phyloP scores from a whole-genome alignment of 257 asterid species.

The Coffea eugenioides region DNA sequence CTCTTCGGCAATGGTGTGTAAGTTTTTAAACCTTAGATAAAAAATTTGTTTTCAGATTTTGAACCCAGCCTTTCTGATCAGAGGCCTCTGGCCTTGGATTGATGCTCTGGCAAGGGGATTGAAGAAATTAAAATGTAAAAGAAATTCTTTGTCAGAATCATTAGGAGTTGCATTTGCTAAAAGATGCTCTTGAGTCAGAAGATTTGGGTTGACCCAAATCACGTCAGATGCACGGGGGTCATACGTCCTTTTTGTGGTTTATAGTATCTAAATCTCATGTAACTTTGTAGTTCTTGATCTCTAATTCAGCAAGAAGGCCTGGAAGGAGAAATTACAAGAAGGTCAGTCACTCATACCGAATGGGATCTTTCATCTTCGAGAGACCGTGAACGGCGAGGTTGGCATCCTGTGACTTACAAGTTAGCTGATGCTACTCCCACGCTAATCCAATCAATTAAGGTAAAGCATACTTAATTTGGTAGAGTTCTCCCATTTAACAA shows the following conservation, averaged over 20 bases:
- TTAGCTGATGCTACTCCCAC: slow-evolving; percentile 73
- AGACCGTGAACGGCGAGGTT: slow-evolving; percentile 73
- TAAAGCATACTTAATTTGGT: slow-evolving; percentile 19
- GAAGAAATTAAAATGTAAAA: neutral
- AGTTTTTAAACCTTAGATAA: neutral
- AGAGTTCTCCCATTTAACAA: too few relatives aligned
- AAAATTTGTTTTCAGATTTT: neutral
- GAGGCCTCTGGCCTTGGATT: neutral
- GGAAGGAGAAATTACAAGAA: slow-evolving; percentile 71
- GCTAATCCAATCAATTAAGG: slow-evolving; percentile 89
- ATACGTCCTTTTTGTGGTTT: neutral
- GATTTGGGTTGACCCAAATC: neutral
- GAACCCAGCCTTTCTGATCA: neutral
- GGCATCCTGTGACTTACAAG: slow-evolving; percentile 98
- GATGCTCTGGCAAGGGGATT: neutral
- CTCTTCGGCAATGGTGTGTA: neutral
- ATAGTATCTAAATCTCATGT: neutral
- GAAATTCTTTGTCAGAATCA: neutral
- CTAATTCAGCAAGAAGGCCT: slow-evolving; percentile 68
- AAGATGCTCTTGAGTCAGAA: neutral
- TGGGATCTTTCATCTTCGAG: slow-evolving; percentile 79
- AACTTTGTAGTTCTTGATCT: slow-evolving; percentile 5
- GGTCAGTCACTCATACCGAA: slow-evolving; percentile 86
- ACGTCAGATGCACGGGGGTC: neutral
- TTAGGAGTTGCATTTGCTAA: neutral